Base-by-base conservation (phyloP, 2,329 filamentous ascomycete genomes). In the Ceratocystis alfenasii region DNA sequence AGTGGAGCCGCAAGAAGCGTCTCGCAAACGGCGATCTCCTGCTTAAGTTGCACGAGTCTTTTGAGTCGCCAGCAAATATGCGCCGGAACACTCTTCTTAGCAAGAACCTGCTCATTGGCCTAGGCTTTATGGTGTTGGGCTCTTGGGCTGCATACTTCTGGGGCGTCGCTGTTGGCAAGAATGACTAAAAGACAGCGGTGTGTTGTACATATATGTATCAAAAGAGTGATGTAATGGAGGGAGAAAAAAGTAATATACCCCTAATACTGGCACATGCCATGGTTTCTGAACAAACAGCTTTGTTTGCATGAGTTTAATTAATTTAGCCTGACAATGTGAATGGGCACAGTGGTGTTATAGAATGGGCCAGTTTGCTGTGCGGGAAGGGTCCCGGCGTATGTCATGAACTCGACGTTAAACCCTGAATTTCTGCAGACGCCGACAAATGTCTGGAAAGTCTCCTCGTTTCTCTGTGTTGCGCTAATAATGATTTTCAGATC, bases 391-490 rank as follows among this genome's bases (percentile, higher is more conserved):
- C 81, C 73, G 0, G 73, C 71, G 67, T 79, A 83, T 1, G 72
- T 70, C 30, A 82, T 69, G 48, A 78, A 73, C 57, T 75, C 71
- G 20, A 84, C 74, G 15, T 66, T 70, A 69, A 82, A 78, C 0
- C 72, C 73, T 10, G 74, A 78, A 72, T 74, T 74, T 75, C 78
- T 74, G 73, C 87, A 89, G 62, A 78, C 80, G 28, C 79, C 75
- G 68, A 84, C 71, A 72, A 92, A 91, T 5, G 77, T 77, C 68
- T 82, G 78, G 71, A 88, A 88, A 0, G 89, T 92, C 67, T 82
- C 78, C 67, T 80, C 77, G 70, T 91, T 91, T 68, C 89, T 80
- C 69, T 91, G 81, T 0, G 88, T 87, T 20, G 86, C 86, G 3
- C 87, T 81, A 67, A 92, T 85, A 59, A 90, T 76, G 45, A 89